A percentile compares a stretch with the other conserved stretches of the same genome.
phyloP scores from a whole-genome alignment of 148 eudicot genomes.

The Mesembryanthemum crystallinum region DNA sequence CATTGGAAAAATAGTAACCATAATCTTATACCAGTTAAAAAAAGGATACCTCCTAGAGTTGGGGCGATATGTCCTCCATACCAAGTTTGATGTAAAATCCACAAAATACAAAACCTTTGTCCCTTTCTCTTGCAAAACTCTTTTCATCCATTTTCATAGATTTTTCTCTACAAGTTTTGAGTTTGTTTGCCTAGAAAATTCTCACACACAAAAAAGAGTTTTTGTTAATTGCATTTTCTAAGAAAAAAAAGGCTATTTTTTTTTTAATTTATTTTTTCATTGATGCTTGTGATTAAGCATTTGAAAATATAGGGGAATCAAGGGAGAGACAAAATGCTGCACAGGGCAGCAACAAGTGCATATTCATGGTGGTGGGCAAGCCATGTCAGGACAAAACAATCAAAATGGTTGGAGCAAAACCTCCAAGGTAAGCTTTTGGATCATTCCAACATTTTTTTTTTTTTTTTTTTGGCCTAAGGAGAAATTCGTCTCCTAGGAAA shows the following conservation, averaged over 20 bases:
- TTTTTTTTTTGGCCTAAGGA: no score
- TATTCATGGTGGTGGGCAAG: constrained; percentile 99
- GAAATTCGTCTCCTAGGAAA: no score
- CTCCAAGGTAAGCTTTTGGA: constrained; percentile 45
- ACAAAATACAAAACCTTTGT: constrained; percentile 14
- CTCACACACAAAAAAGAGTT: neutral
- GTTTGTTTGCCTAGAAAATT: neutral
- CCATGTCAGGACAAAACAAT: constrained; percentile 82
- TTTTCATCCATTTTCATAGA: neutral
- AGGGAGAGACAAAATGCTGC: constrained; percentile 50
- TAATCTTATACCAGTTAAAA: constrained; percentile 4
- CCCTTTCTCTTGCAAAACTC: constrained; percentile 7
- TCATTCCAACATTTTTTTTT: no score
- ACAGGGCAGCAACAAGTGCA: constrained; percentile 79
- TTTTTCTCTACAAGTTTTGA: neutral
- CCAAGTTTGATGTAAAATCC: constrained; percentile 17
- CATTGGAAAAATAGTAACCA: neutral
- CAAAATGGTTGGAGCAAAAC: constrained; percentile 88
- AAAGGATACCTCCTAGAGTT: constrained; percentile 16
- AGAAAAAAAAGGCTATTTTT: neutral
- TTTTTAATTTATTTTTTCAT: neutral
- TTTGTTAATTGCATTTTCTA: neutral
- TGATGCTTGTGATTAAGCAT: neutral
- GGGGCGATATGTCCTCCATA: constrained; percentile 18
- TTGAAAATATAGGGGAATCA: constrained; percentile 7